These are phyloP conservation scores for Trypanosoma avium DNA, from an alignment of 208 protist genomes.

Conservation along the genomic window DNA sequence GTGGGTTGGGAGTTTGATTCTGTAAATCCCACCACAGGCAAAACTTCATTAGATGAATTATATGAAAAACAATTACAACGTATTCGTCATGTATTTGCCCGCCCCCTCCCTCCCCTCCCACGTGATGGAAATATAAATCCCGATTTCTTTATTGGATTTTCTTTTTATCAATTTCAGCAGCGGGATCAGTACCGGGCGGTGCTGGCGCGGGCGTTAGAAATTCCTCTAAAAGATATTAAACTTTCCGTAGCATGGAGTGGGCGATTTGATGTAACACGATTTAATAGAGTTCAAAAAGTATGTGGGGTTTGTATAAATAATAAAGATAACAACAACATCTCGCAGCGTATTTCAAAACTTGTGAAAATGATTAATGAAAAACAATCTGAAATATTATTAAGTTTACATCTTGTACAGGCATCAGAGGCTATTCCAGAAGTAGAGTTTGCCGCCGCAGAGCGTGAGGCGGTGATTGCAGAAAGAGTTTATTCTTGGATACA, in stretches of 20 bases:
- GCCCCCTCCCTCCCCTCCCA: conserved; percentile 70
- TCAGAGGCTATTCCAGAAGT: conserved; percentile 63
- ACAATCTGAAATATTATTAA: conserved; percentile 44
- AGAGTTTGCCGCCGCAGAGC: conserved; percentile 55
- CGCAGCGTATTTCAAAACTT: conserved; percentile 38
- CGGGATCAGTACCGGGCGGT: conserved; percentile 82
- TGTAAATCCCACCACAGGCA: conserved; percentile 52
- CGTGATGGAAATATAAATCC: conserved; percentile 68
- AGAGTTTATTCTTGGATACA: conserved; percentile 52
- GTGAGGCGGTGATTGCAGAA: conserved; percentile 40
- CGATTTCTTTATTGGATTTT: conserved; percentile 83
- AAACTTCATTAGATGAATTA: conserved; percentile 56
- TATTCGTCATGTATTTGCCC: conserved; percentile 63
- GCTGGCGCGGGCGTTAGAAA: conserved; percentile 53
- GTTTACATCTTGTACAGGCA: conserved; percentile 67
- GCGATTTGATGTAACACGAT: conserved; percentile 72
- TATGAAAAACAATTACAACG: conserved; percentile 56
- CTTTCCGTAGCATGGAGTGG: conserved; percentile 86
- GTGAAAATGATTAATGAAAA: conserved; percentile 52
- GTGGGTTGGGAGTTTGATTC: conserved; percentile 59
- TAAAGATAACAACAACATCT: conserved; percentile 28
- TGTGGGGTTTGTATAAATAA: conserved; percentile 56
- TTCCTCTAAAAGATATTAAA: conserved; percentile 56
- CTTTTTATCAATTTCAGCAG: conserved; percentile 77
- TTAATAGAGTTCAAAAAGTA: conserved; percentile 72